These are phyloP conservation scores for Hysterangium stoloniferum DNA, from an alignment of 768 basidiomycete species.

Conservation along the genomic window DNA sequence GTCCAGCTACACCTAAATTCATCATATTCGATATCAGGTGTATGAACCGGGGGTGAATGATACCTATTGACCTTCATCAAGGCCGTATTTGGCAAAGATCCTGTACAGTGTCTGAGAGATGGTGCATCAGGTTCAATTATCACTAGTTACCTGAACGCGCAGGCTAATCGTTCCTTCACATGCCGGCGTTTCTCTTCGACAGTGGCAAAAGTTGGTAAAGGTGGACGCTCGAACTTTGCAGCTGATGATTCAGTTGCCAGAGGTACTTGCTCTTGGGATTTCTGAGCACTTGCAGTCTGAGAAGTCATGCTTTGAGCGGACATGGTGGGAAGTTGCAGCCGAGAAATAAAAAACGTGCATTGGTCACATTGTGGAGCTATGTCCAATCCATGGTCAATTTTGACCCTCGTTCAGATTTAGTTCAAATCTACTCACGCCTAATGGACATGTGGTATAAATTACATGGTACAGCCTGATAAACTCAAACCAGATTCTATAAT, in stretches of 20 bases:
- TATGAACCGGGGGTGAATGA: background rate
- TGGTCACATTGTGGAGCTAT: too few species aligned
- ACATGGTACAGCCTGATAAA: background rate
- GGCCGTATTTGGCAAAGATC: slow-evolving; percentile 10
- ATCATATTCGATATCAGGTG: background rate
- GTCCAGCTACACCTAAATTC: slow-evolving; percentile 7
- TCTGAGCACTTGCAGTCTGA: too few species aligned
- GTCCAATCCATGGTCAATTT: too few species aligned
- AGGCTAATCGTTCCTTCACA: slow-evolving; percentile 11
- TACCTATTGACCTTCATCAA: slow-evolving; percentile 7
- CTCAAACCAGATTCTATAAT: background rate
- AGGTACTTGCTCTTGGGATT: too few species aligned
- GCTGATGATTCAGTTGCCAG: background rate
- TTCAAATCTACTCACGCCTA: too few species aligned
- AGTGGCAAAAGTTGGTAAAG: background rate
- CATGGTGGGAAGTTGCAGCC: too few species aligned
- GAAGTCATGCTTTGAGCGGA: too few species aligned
- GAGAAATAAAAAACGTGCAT: too few species aligned
- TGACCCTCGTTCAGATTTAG: too few species aligned
- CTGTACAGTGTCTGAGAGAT: too few species aligned
- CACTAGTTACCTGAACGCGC: slow-evolving; percentile 5
- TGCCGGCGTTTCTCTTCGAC: slow-evolving; percentile 7
- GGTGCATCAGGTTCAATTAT: slow-evolving; percentile 44
- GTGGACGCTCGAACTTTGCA: background rate
- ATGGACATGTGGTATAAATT: background rate